phyloP scores from a whole-genome alignment of 805 yeast genomes.

The Yamadazyma phyllophila region DNA sequence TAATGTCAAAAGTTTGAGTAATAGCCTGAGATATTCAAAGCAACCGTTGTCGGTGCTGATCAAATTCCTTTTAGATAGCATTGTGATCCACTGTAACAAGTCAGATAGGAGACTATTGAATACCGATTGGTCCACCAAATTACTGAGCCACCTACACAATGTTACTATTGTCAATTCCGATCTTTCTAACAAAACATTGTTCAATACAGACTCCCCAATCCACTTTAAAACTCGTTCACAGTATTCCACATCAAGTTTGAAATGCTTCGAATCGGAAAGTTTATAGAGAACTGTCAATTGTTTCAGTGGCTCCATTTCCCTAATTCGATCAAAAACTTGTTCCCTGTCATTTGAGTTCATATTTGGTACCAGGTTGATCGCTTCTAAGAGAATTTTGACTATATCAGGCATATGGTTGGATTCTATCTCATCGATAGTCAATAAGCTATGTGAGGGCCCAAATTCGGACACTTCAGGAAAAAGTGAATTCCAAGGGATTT shows the following conservation, averaged over 20 bases:
- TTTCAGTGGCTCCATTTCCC: background rate
- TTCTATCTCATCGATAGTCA: background rate
- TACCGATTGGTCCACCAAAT: background rate
- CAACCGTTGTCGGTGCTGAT: slow-evolving; percentile 5
- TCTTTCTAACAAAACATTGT: slow-evolving; percentile 12
- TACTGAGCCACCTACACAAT: slow-evolving; percentile 4
- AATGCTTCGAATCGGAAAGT: background rate
- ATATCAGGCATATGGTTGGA: background rate
- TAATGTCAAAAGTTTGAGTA: slow-evolving; percentile 2
- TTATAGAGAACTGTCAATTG: background rate
- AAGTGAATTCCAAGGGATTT: background rate
- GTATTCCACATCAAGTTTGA: background rate
- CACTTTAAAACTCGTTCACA: background rate
- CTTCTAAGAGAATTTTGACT: background rate
- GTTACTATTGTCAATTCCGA: slow-evolving; percentile 8
- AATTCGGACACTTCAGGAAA: no score
- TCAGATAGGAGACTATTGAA: slow-evolving; percentile 3
- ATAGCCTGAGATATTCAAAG: slow-evolving; percentile 6
- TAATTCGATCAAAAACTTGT: background rate
- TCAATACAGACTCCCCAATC: slow-evolving; percentile 7
- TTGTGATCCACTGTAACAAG: slow-evolving; percentile 11
- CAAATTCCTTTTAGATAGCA: slow-evolving; percentile 8
- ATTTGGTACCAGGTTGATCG: background rate
- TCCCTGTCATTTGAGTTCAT: background rate
- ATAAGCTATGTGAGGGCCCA: background rate